Percentiles rank a stretch among this genome's conserved stretches.
Evolutionary conservation across 2,329 filamentous ascomycete genomes (phyloP).

Genomic region (Diaporthe citrichinensis): DNA sequence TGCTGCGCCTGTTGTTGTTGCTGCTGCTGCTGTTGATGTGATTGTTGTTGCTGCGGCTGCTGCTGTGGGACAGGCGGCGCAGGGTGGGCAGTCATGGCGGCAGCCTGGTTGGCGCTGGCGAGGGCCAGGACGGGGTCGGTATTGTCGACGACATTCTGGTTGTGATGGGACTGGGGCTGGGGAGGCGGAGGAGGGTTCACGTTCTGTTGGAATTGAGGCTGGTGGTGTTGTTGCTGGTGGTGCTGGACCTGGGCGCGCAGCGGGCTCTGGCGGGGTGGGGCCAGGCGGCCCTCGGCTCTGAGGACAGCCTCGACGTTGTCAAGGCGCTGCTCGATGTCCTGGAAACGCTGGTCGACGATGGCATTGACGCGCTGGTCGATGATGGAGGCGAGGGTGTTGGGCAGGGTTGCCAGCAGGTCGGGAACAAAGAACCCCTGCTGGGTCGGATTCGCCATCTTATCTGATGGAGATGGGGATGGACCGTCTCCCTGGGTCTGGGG

Average conservation of each 20-base stretch:
- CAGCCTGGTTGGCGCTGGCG: slow-evolving; percentile 38
- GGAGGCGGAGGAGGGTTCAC: slow-evolving; percentile 28
- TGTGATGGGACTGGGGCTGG: slow-evolving; percentile 30
- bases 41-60: slow-evolving; percentile 31
- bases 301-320: slow-evolving; percentile 38
- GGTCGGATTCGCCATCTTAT: slow-evolving; percentile 40
- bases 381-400: slow-evolving; percentile 40
- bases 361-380: slow-evolving; percentile 41
- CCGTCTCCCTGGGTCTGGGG: slow-evolving; percentile 35
- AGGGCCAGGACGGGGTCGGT: slow-evolving; percentile 41
- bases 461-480: slow-evolving; percentile 8
- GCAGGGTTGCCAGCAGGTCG: slow-evolving; percentile 38
- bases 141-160: slow-evolving; percentile 41
- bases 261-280: slow-evolving; percentile 39
- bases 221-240: slow-evolving; percentile 37
- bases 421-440: slow-evolving; percentile 40
- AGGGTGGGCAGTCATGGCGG: slow-evolving; percentile 37
- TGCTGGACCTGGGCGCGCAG: slow-evolving; percentile 37
- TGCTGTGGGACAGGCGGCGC: slow-evolving; percentile 34
- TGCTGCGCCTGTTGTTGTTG: slow-evolving; percentile 25
- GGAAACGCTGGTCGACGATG: slow-evolving; percentile 39
- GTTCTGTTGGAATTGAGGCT: slow-evolving; percentile 36
- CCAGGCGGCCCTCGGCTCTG: slow-evolving; percentile 38
- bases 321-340: slow-evolving; percentile 40
- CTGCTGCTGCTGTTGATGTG: slow-evolving; percentile 28